Conservation (phyloP, 176 grass and related monocot species). For the Urochloa ruziziensis region DNA sequence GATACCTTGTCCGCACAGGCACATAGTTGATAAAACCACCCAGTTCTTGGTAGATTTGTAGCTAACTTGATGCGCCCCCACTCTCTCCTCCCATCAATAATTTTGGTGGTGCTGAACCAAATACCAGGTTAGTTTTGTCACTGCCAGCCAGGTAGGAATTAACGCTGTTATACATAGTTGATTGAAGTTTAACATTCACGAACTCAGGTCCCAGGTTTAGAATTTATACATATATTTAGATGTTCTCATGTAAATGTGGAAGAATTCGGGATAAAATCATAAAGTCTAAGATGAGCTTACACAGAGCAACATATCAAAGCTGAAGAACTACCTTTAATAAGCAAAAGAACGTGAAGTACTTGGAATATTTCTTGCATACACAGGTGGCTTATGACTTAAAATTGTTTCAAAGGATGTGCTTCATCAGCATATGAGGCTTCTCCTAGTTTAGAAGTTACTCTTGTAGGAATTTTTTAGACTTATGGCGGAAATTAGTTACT, state of each 20-base stretch:
- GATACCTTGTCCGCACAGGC: neutral
- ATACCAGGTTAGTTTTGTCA: neutral
- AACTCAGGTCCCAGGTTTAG: neutral
- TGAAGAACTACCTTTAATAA: neutral
- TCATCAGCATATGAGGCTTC: conserved; percentile 7
- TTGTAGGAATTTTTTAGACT: neutral
- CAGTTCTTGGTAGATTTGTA: neutral
- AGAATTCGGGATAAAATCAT: neutral
- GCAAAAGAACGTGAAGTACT: neutral
- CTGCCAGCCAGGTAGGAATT: neutral
- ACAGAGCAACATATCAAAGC: neutral
- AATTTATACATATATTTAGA: neutral
- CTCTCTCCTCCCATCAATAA: neutral
- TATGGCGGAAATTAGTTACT: conserved; percentile 1
- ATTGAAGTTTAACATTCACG: neutral
- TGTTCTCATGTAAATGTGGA: neutral
- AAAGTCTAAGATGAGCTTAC: conserved; percentile 1
- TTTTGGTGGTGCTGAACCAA: neutral
- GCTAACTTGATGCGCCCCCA: neutral
- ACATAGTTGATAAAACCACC: neutral
- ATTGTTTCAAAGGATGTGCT: neutral
- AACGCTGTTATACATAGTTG: neutral
- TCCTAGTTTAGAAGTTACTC: neutral
- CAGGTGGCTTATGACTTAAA: neutral
- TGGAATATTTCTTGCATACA: neutral